These are phyloP conservation scores for Pecoramyces ruminantium DNA, from an alignment of 192 early-diverging fungal species.

Conservation along the genomic window DNA sequence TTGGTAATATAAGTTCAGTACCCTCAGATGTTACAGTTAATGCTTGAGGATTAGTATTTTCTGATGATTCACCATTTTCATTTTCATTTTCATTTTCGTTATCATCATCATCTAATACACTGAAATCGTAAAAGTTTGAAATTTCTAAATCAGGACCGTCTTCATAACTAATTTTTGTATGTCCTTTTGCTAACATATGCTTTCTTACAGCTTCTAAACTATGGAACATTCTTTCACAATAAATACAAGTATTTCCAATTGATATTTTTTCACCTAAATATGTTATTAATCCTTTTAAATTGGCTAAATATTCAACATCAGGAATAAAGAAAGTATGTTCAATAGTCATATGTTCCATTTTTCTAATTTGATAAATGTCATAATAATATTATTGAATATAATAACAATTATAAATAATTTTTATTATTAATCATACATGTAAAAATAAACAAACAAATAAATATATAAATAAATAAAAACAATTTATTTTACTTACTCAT, in stretches of 20 bases:
- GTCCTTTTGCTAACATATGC: constrained; percentile 96
- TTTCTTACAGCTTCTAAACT: constrained; percentile 70
- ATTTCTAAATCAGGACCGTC: constrained; percentile 81
- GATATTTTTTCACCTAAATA: constrained; percentile 90
- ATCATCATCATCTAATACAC: constrained; percentile 11
- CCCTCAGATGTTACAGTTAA: constrained; percentile 52
- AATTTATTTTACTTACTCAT: constrained; percentile 19
- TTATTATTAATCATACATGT: constrained; percentile 38
- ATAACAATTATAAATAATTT: background rate
- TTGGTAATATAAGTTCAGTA: constrained; percentile 75
- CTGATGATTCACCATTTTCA: too few species aligned
- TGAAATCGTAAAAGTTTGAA: constrained; percentile 91
- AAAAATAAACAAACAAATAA: too few species aligned
- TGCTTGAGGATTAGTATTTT: background rate
- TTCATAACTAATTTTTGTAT: constrained; percentile 90
- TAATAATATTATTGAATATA: too few species aligned
- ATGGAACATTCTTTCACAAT: constrained; percentile 43
- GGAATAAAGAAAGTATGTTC: constrained; percentile 92
- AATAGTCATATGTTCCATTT: constrained; percentile 81
- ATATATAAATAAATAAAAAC: too few species aligned
- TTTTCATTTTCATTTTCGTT: too few species aligned
- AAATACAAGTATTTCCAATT: constrained; percentile 90
- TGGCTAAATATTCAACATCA: constrained; percentile 81
- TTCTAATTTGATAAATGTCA: constrained; percentile 11
- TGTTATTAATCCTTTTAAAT: constrained; percentile 68